Evolutionary conservation across 2,329 filamentous ascomycete species (phyloP).

Genomic region (Fusarium sp.): DNA sequence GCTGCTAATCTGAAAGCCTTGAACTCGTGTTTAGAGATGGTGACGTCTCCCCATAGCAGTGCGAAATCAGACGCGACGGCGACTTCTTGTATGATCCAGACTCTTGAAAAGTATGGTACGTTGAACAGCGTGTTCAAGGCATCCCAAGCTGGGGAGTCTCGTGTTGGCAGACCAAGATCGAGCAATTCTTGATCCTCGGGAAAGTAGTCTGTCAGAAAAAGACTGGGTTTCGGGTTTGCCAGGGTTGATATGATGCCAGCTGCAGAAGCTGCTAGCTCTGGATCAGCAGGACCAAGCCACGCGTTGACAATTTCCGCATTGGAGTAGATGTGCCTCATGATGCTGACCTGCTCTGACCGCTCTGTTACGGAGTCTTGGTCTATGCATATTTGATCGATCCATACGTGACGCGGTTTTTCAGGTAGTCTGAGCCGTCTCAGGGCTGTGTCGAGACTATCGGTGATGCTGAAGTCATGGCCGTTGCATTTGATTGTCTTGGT

Average conservation of each 20-base stretch:
- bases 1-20: not conserved
- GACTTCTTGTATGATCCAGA: not conserved
- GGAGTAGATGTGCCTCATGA: not conserved
- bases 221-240: fast-evolving
- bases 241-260: not conserved
- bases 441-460: not conserved
- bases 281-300: not conserved
- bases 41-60: not conserved
- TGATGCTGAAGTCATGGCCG: not conserved
- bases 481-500: not conserved
- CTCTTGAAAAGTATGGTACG: not conserved
- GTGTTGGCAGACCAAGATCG: not conserved
- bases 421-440: not conserved
- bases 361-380: not conserved
- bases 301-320: not conserved
- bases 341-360: not conserved
- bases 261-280: not conserved
- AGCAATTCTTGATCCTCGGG: not conserved
- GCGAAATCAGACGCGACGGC: not conserved
- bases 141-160: not conserved
- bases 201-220: not conserved
- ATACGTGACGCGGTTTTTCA: fast-evolving
- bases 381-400: not conserved
- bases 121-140: not conserved
- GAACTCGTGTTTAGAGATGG: not conserved